Base-by-base conservation (phyloP, 768 basidiomycete species). In the Tylopilus sp. region DNA sequence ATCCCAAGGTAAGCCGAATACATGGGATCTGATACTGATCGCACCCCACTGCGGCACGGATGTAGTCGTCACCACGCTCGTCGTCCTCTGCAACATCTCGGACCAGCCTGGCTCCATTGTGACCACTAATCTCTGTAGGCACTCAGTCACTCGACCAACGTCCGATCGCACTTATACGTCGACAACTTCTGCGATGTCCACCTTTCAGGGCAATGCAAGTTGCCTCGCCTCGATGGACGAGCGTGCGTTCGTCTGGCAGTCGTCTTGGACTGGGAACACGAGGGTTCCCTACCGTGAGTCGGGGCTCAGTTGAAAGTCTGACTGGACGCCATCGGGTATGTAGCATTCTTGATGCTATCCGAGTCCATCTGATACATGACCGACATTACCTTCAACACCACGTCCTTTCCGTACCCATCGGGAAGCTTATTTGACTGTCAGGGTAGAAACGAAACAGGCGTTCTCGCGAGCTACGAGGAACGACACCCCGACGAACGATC, bases 361-460 rank as follows among this genome's bases (percentile, higher is more conserved):
- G 10, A n/a, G n/a, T 94, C 87, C 29, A 95, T 49, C 42, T 54
- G 29, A 53, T 36, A 13, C 40, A 92, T 95, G 84, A 89, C 92
- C 13, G 94, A 97, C 61, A 90, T 95, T 8, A 87, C 92, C 1
- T 96, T 95, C 74, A 96, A 96, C 71, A 91, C 89, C 1, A 73
- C 84, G 1, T 87, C 91, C 2, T 97, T 96, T 68, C 88, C 3
- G 76, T 87, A 0, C 81, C 96, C 36, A 69, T 92, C 17, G 71
- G 72, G 17, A 93, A 90, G 1, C 71, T 96, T 22, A 69, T 73
- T 6, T 64, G 69, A 3, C 73, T 94, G n/a, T 59, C 83, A 21
- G 62, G 63, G 30, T n/a, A 12, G 14, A n/a, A n/a, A n/a, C n/a
- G n/a, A n/a, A n/a, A n/a, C n/a, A n/a, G n/a, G n/a, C n/a, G n/a